Evolutionary conservation across 768 basidiomycete species (phyloP), one percentile per base, ranked within the genome.

Genomic region (Rhizopogon rudus): DNA sequence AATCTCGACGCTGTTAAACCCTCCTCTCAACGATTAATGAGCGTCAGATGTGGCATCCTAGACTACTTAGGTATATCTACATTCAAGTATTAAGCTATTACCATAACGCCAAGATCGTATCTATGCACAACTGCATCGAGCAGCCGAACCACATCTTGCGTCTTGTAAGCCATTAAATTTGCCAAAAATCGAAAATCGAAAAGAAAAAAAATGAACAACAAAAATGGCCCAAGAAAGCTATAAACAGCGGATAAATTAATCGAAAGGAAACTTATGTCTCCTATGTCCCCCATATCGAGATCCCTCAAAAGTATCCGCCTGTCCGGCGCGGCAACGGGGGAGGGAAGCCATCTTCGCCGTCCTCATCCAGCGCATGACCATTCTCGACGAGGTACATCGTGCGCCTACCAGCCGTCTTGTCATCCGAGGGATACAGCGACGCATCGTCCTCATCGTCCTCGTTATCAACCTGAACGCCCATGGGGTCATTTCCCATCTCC

Each of bases 361-460:
- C 25, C 3, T 25, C 57, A 35, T 65, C 68, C n/a, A 60, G 64
- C 17, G 40, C 14, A 33, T 58, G 65, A 1, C 63, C 68, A 33
- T 71, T 54, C 20, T 69, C 70, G 33, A 69, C 7, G 22, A 69
- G 64, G 51, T 69, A 69, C 68, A 69, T 69, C 14, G 70, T 69
- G 46, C 70, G 66, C 48, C 70, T 64, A 5, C 68, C 70, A 17
- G 68, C 68, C 2, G 68, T 69, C 56, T 71, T 59, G 29, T 70
- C 68, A 20, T 20, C 69, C 61, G 10, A 54, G 42, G 44, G 62
- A 67, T 41, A 52, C 66, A 65, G 16, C 25, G 70, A 69, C 2
- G 60, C 50, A 29, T 70, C 65, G 20, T 60, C 64, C 3, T 54
- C 57, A 9, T 67, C 68, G 46, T 69, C 69, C 37, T 71, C 69